phyloP scores from a whole-genome alignment of 2,329 filamentous ascomycete genomes.

The Colletotrichum higginsianum region DNA sequence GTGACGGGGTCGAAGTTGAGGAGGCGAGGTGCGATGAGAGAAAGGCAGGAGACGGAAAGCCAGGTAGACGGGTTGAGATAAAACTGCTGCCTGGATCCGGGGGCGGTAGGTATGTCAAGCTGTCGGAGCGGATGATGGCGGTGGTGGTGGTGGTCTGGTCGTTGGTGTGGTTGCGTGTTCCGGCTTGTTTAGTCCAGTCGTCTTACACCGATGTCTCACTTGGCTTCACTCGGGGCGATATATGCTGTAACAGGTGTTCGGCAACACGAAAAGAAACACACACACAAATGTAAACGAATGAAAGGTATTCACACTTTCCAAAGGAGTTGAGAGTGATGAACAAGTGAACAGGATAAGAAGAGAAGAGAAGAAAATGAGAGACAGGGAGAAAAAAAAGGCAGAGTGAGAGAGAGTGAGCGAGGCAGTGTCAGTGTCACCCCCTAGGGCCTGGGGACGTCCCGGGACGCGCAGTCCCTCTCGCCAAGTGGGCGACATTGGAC shows the following conservation, averaged over 20 bases:
- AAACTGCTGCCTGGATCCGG: slow-evolving; percentile 19
- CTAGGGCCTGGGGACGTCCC: neutral
- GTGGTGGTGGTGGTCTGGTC: neutral
- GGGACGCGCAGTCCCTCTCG: slow-evolving; percentile 10
- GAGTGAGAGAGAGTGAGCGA: slow-evolving; percentile 3
- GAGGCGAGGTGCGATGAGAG: neutral
- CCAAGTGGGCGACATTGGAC: slow-evolving; percentile 18
- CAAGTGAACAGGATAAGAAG: neutral
- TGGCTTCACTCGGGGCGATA: neutral
- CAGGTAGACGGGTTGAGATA: slow-evolving; percentile 13
- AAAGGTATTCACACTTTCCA: slow-evolving; percentile 15
- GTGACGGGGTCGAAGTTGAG: neutral
- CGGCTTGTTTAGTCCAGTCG: slow-evolving; percentile 9
- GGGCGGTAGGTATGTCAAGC: slow-evolving; percentile 1
- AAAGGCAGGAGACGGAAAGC: neutral
- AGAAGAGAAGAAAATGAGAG: neutral
- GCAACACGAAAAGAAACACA: neutral
- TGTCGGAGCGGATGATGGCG: neutral
- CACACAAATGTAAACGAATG: neutral
- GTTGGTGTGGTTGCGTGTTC: slow-evolving; percentile 3
- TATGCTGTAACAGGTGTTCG: neutral
- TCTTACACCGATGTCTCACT: slow-evolving; percentile 17
- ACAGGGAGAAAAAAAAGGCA: neutral
- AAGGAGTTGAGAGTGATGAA: slow-evolving; percentile 1
- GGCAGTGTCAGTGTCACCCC: neutral